These are phyloP conservation scores for Fusarium verticillioides DNA, from an alignment of 2,329 filamentous ascomycete genomes.

Conservation along the genomic window DNA sequence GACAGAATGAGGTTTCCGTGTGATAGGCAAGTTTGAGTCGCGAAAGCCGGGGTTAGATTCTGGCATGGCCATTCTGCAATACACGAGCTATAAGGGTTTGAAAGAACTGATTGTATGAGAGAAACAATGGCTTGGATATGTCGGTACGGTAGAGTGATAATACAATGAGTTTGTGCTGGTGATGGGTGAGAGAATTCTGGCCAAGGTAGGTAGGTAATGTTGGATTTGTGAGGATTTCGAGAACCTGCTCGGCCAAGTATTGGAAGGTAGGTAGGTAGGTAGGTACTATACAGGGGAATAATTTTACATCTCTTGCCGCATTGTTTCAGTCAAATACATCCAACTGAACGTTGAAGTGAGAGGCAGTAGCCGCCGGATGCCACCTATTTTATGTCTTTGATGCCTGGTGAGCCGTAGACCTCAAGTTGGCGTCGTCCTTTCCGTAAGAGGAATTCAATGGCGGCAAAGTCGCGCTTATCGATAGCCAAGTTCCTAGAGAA, in stretches of 20 bases:
- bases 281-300: background rate
- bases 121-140: background rate
- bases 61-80: constrained; percentile 44
- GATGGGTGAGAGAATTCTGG: background rate
- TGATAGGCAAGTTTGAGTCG: constrained; percentile 30
- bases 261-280: background rate
- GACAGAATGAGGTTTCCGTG: constrained; percentile 9
- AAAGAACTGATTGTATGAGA: constrained; percentile 39
- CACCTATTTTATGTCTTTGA: constrained; percentile 73
- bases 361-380: background rate
- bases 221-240: background rate
- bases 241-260: background rate
- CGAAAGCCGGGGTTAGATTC: constrained; percentile 45
- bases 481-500: constrained; percentile 77
- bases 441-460: constrained; percentile 85
- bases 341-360: background rate
- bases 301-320: constrained; percentile 2
- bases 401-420: constrained; percentile 80
- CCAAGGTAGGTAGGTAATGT: background rate
- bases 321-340: background rate
- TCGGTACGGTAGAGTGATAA: constrained; percentile 16
- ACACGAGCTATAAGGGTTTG: constrained; percentile 21
- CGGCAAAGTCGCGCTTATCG: constrained; percentile 85
- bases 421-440: constrained; percentile 86
- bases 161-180: constrained; percentile 24